Evolutionary conservation across 1,284 basidiomycete species (phyloP), one percentile per base, ranked within the genome.

Genomic region (Gymnopus androsaceus): DNA sequence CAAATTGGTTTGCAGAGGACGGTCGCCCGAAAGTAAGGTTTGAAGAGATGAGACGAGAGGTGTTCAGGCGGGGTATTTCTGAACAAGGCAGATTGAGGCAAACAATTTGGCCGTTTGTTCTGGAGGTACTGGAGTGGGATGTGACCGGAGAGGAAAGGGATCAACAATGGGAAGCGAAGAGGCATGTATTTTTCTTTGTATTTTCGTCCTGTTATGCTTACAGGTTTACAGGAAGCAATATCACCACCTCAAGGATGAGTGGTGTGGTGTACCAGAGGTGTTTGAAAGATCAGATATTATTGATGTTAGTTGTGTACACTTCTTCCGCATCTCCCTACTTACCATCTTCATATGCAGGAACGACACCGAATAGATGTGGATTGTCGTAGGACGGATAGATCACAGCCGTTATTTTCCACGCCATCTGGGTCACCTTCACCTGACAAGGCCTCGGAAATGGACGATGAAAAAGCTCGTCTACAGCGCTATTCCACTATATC

Each of bases 361-460:
- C 84, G 89, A 34, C 93, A 94, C 73, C 84, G 93, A 17, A 93
- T 94, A 61, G 89, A 97, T 66, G 95, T 99, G 50, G 97, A 99
- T 68, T 98, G 96, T 66, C 86, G 96, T 51, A 84, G 97, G 12
- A 98, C 97, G n/a, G 97, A 99, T 70, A 83, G 96, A 15, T 90
- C 82, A 15, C 94, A 98, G 60, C 84, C 92, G 0, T 77, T 97
- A 49, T 99, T 97, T 65, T 81, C 87, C 1, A 80, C 82, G 3
- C 77, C 79, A 14, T 66, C 69, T 28, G 59, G 69, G 36, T 69
- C 71, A 17, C 59, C 68, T 30, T 66, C 71, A 19, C 64, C 67
- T 7, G 71, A 74, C 19, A 61, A 72, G 23, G 65, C 66, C 36
- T 64, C 69, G 2, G 60, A 64, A 37, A 57, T 63, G 21, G 77